Evolutionary conservation across 2,329 filamentous ascomycete species (phyloP), one percentile per base, ranked within the genome.

Genomic region (Aspergillus cejpii): DNA sequence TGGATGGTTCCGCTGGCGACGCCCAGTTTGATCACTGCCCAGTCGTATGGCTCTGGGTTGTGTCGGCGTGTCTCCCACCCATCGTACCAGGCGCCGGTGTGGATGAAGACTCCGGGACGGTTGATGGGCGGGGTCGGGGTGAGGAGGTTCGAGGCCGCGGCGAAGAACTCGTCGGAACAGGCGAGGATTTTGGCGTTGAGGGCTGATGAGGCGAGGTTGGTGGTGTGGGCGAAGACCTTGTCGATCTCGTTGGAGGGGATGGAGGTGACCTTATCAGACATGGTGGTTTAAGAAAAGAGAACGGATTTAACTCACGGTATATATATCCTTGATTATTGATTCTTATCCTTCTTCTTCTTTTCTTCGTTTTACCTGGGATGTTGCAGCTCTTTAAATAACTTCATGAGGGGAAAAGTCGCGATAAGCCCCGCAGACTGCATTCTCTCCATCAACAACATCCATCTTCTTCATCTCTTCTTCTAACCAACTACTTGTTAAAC

Each of bases 51-150:
- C 29, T 72, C 70, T 0, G 71, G 63, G 57, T 83, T 83, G 64
- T 82, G 79, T 20, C 79, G 70, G 5, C 79, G 69, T 4, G 79
- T 81, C 52, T 83, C 79, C 79, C 79, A 82, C 14, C 79, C 79
- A 58, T 82, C 78, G 58, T 80, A 82, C 78, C 79, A 82, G 38
- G 77, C 78, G 45, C 79, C 79, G 3, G 77, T 73, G 59, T 79
- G 74, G 31, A 76, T 71, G 63, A 80, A 81, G 55, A 78, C 71
- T 40, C 78, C 78, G 0, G 76, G 74, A 45, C 74, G 75, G 51
- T 74, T 74, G 52, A 81, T 67, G 2, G 78, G 75, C 1, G 76
- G 65, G 1, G 73, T 75, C 0, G 77, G 76, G 0, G 74, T 80
- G 42, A 75, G 74, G 49, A 82, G 75, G 64, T 81, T 81, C 7